Base-by-base conservation (phyloP, 1,284 basidiomycete genomes). In the Moesziomyces aphidis region DNA sequence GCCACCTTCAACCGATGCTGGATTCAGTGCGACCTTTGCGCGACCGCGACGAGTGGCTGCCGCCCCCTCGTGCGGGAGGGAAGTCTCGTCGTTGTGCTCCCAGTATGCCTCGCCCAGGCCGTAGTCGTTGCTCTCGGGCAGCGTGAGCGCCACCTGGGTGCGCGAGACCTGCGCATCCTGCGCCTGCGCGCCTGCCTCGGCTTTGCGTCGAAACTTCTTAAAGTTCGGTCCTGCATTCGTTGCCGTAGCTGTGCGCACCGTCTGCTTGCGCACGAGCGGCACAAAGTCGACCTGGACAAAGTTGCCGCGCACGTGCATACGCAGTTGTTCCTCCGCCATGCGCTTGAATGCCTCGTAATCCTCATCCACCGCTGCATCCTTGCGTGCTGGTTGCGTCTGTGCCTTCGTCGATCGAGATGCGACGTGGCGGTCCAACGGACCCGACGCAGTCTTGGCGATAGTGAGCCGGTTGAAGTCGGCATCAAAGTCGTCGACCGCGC, bases 221-320 rank as follows among this genome's bases (percentile, higher is more conserved):
- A 75, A 75, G 50, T 75, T 75, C 15, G 73, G 73, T 7, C 13
- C 15, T 7, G 22, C 22, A 10, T 15, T 22, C 5, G 52, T 28
- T 24, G 52, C 3, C 15, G 42, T 4, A 4, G 26, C 42, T 45
- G 19, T 26, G 23, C 11, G 21, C 5, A 22, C 21, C 5, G n/a
- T 22, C 1, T 28, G 26, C 34, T 65, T 43, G 9, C 56, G 48
- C 0, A 80, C 64, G 1, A 81, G 56, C 11, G 79, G 79, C 26
- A 81, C 79, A 62, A 79, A 78, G 53, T 81, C 79, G 8, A 81
- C 79, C 57, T 79, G 77, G 9, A 81, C 73, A 62, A 79, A 81
- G 60, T 81, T 81, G 43, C 79, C 79, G 8, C 75, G 34, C 5
- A 73, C 68, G 46, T 73, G 58, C 17, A 78, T 75, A 22, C 69